phyloP scores from a whole-genome alignment of 2,329 filamentous ascomycete species.

The Knufia fluminis region DNA sequence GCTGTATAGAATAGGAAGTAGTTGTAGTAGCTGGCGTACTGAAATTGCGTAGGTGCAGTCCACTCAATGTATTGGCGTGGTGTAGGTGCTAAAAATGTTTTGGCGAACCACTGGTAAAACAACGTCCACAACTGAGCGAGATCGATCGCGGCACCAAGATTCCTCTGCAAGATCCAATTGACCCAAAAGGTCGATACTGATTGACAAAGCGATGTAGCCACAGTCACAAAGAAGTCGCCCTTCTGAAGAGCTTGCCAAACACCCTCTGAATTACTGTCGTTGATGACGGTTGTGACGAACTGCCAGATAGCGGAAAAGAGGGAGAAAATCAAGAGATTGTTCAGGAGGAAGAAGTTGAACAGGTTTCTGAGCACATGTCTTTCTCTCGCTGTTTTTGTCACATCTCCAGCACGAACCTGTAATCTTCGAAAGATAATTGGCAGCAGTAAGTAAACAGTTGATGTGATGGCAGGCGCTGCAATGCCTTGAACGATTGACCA shows the following conservation, averaged over 20 bases:
- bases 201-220: slow-evolving; percentile 67
- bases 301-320: slow-evolving; percentile 76
- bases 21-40: slow-evolving; percentile 96
- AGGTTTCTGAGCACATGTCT: slow-evolving; percentile 83
- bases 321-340: slow-evolving; percentile 91
- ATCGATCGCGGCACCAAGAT: slow-evolving; percentile 87
- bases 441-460: slow-evolving; percentile 74
- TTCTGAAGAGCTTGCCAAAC: slow-evolving; percentile 61
- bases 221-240: slow-evolving; percentile 50
- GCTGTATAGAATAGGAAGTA: slow-evolving; percentile 94
- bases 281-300: slow-evolving; percentile 58
- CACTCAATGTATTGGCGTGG: slow-evolving; percentile 85
- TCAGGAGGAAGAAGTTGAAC: slow-evolving; percentile 94
- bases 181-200: slow-evolving; percentile 83
- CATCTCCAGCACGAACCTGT: slow-evolving; percentile 72
- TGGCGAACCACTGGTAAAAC: slow-evolving; percentile 72
- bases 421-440: slow-evolving; percentile 87
- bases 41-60: slow-evolving; percentile 84
- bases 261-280: slow-evolving; percentile 46
- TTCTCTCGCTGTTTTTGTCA: slow-evolving; percentile 86
- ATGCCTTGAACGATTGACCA: slow-evolving; percentile 94
- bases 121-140: slow-evolving; percentile 81
- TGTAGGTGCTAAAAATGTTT: slow-evolving; percentile 78
- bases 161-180: slow-evolving; percentile 83
- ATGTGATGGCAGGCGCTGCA: slow-evolving; percentile 75